Evolutionary conservation across 2,329 filamentous ascomycete species (phyloP), one percentile per base, ranked within the genome.

Genomic region (Raffaelea ambrosiae): DNA sequence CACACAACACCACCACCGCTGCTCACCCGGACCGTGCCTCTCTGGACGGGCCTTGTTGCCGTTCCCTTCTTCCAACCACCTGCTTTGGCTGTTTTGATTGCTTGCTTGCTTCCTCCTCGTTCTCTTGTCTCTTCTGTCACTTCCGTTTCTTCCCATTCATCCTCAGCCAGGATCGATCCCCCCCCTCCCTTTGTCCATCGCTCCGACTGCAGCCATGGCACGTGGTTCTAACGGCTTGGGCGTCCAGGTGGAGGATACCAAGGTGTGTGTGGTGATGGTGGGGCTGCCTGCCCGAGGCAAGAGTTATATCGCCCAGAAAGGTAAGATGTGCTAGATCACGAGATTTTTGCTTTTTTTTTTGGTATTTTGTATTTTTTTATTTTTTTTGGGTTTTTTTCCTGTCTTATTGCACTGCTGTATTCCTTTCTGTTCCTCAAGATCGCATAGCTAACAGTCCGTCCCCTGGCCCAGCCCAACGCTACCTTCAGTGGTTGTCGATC

Each of bases 241-340:
- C 61, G 77, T 90, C 55, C 85, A 95, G 87, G 87, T 86, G 59
- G 91, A 97, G 73, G 89, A 96, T 67, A 91, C 88, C 52, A 88
- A 87, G 66, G 94, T 98, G 71, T 97, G 91, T 67, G 90, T 98
- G 55, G 89, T 98, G 59, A 97, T 98, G 93, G 93, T 98, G 51
- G 93, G 93, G 56, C 76, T 98, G 63, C 93, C 93, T 48, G 93
- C 93, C 52, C 78, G 93, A 58, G 93, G 93, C 61, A 98, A 98
- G 77, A 95, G 88, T 71, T 81, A 95, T 66, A 97, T 98, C 64
- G 91, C 93, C 57, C 89, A 95, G 62, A 96, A 96, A 79, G 89
- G 90, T 93, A 73, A 61, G 72, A 9, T n/a, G 13, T 38, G 5
- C 16, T 16, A n/a, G 14, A 5, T 14, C 5, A 5, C 16, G 35